Base-by-base conservation (phyloP, 2,329 filamentous ascomycete genomes). In the Aspergillus sp. region DNA sequence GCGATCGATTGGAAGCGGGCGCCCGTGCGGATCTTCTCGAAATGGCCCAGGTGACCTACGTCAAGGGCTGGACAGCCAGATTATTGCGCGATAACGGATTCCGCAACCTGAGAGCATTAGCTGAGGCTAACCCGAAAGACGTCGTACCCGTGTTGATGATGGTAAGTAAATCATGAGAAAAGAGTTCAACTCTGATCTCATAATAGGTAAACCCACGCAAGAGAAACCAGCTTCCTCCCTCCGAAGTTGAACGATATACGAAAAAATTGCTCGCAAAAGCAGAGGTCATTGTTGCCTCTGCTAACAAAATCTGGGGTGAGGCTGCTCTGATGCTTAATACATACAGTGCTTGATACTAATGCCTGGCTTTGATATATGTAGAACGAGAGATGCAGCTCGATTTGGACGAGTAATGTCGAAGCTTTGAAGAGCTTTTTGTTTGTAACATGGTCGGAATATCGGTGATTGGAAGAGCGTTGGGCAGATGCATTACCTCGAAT, bases 81-180 rank as follows among this genome's bases (percentile, higher is more conserved):
- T 81, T 92, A 6, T 89, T 93, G 64, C 91, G 90, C 82, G 91
- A 93, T 60, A 92, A 90, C 72, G 91, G 91, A 1, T 90, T 90
- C 70, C 88, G 86, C 69, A 89, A 85, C 25, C 79, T 92, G 30
- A 86, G 87, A 41, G 82, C 85, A 3, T 80, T 93, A 52, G 89
- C 90, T 4, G 90, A 90, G 66, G 89, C 90, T 0, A 84, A 90
- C 63, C 83, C 87, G 0, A 83, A 83, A 62, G 89, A 91, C 64
- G 79, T 93, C 25, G 80, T 92, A 2, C 89, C 89, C 7, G 79
- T 93, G n/a, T 78, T 93, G 54, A 84, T 91, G 80, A 88, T 91
- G 82, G 87, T 87, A 70, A 67, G 79, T 28, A 43, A 28, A 13
- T 17, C 13, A 6, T 30, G 7, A 34, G 15, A 13, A 22, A 25